Evolutionary conservation across 2,329 filamentous ascomycete genomes (phyloP), one percentile per base, ranked within the genome.

Genomic region (Hypocreales sp.): DNA sequence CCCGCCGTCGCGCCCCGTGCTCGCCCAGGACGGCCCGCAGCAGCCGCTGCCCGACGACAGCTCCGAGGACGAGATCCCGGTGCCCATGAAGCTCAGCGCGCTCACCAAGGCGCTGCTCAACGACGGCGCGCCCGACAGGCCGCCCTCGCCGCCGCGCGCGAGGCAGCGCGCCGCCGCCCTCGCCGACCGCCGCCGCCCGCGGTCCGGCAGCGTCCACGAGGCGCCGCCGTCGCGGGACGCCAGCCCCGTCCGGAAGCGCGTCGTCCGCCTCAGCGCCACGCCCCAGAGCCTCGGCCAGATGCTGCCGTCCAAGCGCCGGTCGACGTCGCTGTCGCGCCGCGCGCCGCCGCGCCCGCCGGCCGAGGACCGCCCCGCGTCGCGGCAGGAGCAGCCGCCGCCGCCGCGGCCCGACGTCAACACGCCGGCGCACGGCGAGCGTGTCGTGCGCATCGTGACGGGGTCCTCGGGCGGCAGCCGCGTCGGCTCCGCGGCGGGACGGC

Each of bases 21-120:
- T 63, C 25, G 51, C 44, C 30, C 27, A 24, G 8, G 12, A 20
- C 13, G 19, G 9, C 5, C 54, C 56, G 21, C 50, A 60, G 29
- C 60, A 60, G 32, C 58, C 60, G 25, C 63, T 49, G 32, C 37
- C 47, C 39, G 76, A 81, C 41, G 86, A 93, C 47, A 93, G 82
- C 60, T 93, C 86, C 15, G 87, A 94, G 53, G 87, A 94, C 44
- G 87, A 94, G 53, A 81, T 92, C 16, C 79, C 80, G 11, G 78
- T 82, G 40, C 84, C 84, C 42, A 83, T 90, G 71, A 92, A 90
- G 57, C 79, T 94, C 48, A 94, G 84, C 48, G 84, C 86, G 42
- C 70, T 90, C 39, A 92, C 87, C 26, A 87, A 90, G 47, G 86
- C 83, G 13, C 62, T 94, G 11, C 64, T 94, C 15, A 70, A 72